phyloP scores from a whole-genome alignment of 108 stramenopile species.

The Cyclotella baltica region DNA sequence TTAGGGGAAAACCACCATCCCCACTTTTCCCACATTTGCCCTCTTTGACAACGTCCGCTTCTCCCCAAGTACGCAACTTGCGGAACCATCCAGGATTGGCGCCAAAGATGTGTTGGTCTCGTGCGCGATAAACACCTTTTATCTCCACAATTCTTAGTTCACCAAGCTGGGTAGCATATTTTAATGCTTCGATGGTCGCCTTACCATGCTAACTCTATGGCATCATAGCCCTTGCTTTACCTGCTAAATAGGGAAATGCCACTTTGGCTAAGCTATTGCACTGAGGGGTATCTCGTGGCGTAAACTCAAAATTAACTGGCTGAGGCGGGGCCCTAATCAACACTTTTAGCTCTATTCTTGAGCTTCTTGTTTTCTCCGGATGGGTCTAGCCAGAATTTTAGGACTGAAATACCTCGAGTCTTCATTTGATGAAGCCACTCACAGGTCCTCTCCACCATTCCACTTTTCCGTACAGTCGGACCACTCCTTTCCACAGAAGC shows the following conservation, averaged over 20 bases:
- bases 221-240: not conserved
- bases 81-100: not conserved
- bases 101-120: not conserved
- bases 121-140: not conserved
- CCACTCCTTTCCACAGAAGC: too few species aligned
- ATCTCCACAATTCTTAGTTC: not conserved
- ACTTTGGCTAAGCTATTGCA: not conserved
- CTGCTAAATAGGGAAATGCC: not conserved
- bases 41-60: slow-evolving; percentile 29
- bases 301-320: not conserved
- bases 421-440: not conserved
- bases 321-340: not conserved
- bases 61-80: slow-evolving; percentile 23
- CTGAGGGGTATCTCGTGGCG: not conserved
- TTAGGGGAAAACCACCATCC: slow-evolving; percentile 25
- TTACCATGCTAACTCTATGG: not conserved
- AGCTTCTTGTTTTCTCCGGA: not conserved
- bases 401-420: not conserved
- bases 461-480: too few species aligned
- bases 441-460: not conserved
- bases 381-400: not conserved
- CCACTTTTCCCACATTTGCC: slow-evolving; percentile 17
- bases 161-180: not conserved
- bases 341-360: not conserved
- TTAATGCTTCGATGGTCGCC: not conserved